Base-by-base conservation (phyloP, 306 rosid species). In the Glycine latifolia region DNA sequence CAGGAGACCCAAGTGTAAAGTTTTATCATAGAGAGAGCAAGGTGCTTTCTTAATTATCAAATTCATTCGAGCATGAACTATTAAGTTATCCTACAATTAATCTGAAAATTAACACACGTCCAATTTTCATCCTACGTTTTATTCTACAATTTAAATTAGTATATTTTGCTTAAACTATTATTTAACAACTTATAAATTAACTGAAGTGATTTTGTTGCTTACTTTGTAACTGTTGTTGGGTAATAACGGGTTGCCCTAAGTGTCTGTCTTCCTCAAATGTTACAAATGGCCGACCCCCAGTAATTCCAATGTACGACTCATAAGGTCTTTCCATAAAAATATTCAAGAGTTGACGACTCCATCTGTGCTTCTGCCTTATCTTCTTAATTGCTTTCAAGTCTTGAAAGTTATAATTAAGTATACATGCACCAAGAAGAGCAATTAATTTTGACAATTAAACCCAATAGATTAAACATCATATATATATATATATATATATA, bases 351-450 rank as follows among this genome's bases (percentile, higher is more conserved):
- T 62, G 72, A 47, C 12, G 6, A 62, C 72, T 39, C 72, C 72
- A 76, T 62, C 2, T 6, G 39, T 76, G 72, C 17, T 76, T 76
- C 49, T 62, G 72, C 72, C 43, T 76, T 0, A 33, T 48, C 72
- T 48, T 48, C 72, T n/a, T 31, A n/a, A 62, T 48, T 9, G 35
- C 71, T 47, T 60, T 76, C 41, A 76, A 12, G 49, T 61, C 80
- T 74, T 60, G 17, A 61, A 39, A 39, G 62, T 46, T 37, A 37
- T 37, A 4, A 37, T 26, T 15, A 44, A 8, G 0, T 20, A 20
- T 8, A 54, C 63, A 73, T 33, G 35, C n/a, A 53, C 15, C 0
- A 0, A 35, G 16, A 54, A 35, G 17, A 49, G 12, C 37, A 9
- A 15, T 39, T 7, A 15, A 37, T 6, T 12, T 0, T 2, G 1